phyloP scores from a whole-genome alignment of 2,329 filamentous ascomycete genomes.

The Diaporthe sp. region DNA sequence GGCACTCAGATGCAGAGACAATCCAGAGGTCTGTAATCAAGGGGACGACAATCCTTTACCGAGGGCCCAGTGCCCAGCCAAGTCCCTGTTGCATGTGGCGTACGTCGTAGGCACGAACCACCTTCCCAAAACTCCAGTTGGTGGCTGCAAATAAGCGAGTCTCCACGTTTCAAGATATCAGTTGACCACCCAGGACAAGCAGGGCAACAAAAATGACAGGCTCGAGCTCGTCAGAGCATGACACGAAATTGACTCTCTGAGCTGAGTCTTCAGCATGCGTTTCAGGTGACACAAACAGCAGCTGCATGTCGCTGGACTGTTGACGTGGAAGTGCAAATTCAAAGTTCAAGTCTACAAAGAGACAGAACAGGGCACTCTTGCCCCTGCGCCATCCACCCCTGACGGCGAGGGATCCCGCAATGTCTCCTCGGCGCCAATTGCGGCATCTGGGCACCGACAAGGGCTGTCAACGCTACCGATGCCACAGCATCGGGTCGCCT shows the following conservation, averaged over 20 bases:
- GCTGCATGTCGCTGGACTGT: neutral
- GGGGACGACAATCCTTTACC: conserved; percentile 26
- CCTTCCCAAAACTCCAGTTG: conserved; percentile 35
- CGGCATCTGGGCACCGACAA: conserved; percentile 18
- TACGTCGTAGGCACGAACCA: conserved; percentile 29
- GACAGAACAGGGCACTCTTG: conserved; percentile 2
- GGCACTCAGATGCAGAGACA: conserved; percentile 13
- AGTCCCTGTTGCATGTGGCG: conserved; percentile 9
- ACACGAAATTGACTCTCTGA: conserved; percentile 21
- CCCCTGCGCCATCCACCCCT: conserved; percentile 19
- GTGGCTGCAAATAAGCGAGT: conserved; percentile 33
- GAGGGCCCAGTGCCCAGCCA: conserved; percentile 26
- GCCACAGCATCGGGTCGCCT: conserved; percentile 33
- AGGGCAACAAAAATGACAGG: conserved; percentile 26
- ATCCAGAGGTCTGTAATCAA: conserved; percentile 27
- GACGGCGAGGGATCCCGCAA: conserved; percentile 24
- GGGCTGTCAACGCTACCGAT: conserved; percentile 32
- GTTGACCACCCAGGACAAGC: conserved; percentile 19
- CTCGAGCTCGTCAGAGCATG: conserved; percentile 31
- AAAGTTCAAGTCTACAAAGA: neutral
- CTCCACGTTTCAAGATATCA: conserved; percentile 37
- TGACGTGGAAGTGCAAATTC: neutral
- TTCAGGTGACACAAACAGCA: conserved; percentile 29
- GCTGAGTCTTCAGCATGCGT: conserved; percentile 36
- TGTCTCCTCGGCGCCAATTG: conserved; percentile 27